Conservation (phyloP, 106 monocot genomes). For the Amphibolis antarctica region DNA sequence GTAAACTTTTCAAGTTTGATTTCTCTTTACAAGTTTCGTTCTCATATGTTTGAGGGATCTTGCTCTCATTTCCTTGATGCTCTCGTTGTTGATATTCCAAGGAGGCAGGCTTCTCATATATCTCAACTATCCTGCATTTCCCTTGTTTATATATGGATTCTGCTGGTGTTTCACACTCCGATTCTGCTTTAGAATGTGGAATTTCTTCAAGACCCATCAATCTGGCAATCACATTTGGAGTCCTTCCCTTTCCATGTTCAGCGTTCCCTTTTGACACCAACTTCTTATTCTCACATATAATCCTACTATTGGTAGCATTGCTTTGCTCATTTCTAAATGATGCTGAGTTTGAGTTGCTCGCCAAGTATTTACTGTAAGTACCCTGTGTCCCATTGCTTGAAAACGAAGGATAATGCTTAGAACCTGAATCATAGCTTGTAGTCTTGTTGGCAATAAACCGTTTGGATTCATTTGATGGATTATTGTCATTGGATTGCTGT, state of each 20-base stretch:
- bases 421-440: conserved; percentile 14
- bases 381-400: not conserved
- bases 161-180: conserved; percentile 11
- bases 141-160: conserved; percentile 4
- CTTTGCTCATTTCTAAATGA: not conserved
- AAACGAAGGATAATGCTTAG: not conserved
- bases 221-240: conserved; percentile 70
- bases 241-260: conserved; percentile 33
- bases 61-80: not conserved
- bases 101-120: not conserved
- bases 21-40: conserved; percentile 6
- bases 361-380: conserved; percentile 4
- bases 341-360: conserved; percentile 1
- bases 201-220: conserved; percentile 86
- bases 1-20: conserved; percentile 2
- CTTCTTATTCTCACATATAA: conserved; percentile 1
- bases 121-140: not conserved
- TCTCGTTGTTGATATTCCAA: not conserved
- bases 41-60: not conserved
- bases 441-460: conserved; percentile 16
- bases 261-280: conserved; percentile 6
- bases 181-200: conserved; percentile 24
- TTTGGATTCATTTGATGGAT: conserved; percentile 18
- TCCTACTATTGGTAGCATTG: not conserved
- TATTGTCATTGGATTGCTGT: conserved; percentile 2